Conservation (phyloP, 805 yeast species). For the Soucietia sequanensis region DNA sequence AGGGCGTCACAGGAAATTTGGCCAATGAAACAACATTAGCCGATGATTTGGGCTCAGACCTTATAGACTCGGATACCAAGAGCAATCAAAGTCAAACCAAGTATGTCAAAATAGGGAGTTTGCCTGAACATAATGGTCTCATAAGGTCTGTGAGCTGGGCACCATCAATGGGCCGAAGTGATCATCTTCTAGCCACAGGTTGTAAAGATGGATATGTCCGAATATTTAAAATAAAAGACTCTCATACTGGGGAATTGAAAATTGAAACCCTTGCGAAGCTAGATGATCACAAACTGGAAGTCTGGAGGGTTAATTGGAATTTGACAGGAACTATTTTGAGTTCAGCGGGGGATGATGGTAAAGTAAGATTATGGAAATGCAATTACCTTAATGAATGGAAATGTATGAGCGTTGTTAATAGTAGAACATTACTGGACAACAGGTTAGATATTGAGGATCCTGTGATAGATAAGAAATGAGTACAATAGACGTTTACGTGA, state of each 20-base stretch:
- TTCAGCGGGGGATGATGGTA: conserved; percentile 95
- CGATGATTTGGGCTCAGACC: conserved; percentile 5
- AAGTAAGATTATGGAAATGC: conserved; percentile 88
- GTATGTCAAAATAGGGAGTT: conserved; percentile 54
- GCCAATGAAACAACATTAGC: conserved; percentile 2
- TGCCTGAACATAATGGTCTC: conserved; percentile 84
- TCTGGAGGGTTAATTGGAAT: conserved; percentile 97
- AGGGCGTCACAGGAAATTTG: conserved; percentile 2
- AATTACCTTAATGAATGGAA: conserved; percentile 82
- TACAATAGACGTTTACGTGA: too few relatives aligned
- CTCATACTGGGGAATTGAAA: conserved; percentile 27
- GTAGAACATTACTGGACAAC: conserved; percentile 11
- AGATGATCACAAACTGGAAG: conserved; percentile 81
- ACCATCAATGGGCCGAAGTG: conserved; percentile 89
- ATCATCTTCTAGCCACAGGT: conserved; percentile 89
- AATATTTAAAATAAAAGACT: conserved; percentile 70
- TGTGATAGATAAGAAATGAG: too few relatives aligned
- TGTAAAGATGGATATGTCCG: conserved; percentile 93
- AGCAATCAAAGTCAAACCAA: conserved; percentile 23
- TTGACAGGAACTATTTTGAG: conserved; percentile 88
- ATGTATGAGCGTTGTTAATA: conserved; percentile 72
- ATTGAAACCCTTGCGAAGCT: conserved; percentile 66
- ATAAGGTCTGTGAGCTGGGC: conserved; percentile 95
- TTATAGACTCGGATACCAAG: conserved; percentile 9
- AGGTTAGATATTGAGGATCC: too few relatives aligned